Conservation (phyloP, 2,329 filamentous ascomycete genomes). For the Sporothrix curviconia region DNA sequence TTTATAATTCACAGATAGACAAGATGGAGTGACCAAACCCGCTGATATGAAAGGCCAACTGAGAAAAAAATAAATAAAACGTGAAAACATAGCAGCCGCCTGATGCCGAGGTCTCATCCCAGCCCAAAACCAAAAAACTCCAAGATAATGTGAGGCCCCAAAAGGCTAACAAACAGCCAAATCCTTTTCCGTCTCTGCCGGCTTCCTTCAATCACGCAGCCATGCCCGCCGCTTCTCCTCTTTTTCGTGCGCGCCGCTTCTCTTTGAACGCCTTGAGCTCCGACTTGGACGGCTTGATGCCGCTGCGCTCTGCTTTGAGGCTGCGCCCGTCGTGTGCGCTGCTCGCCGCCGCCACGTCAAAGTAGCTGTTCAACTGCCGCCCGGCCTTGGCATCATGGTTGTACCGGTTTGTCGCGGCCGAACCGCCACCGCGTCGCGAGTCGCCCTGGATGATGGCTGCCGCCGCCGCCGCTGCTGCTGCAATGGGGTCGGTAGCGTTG, state of each 20-base stretch:
- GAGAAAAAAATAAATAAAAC: too few relatives aligned
- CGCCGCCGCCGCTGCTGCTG: conserved; percentile 13
- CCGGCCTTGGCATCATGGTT: conserved; percentile 81
- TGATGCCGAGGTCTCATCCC: too few relatives aligned
- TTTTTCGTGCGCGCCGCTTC: conserved; percentile 79
- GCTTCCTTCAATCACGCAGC: conserved; percentile 63
- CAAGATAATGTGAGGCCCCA: too few relatives aligned
- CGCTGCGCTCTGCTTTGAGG: conserved; percentile 80
- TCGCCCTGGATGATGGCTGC: conserved; percentile 71
- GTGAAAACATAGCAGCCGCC: too few relatives aligned
- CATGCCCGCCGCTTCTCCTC: conserved; percentile 92
- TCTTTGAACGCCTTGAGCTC: conserved; percentile 90
- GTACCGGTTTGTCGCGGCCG: conserved; percentile 61
- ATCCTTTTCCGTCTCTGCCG: too few relatives aligned
- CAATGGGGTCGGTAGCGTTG: conserved; percentile 28
- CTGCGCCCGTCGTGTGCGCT: conserved; percentile 86
- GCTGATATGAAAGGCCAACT: too few relatives aligned
- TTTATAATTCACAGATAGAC: too few relatives aligned
- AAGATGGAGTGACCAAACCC: too few relatives aligned
- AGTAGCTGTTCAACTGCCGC: conserved; percentile 88
- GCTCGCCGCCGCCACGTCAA: conserved; percentile 90
- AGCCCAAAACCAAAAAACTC: too few relatives aligned
- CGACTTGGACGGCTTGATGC: conserved; percentile 75
- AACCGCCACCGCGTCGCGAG: conserved; percentile 72
- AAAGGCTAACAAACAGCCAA: neutral